Percentiles rank a stretch among this genome's conserved stretches.
Conservation (phyloP, 768 basidiomycete genomes). For the Boletus rubropictus region DNA sequence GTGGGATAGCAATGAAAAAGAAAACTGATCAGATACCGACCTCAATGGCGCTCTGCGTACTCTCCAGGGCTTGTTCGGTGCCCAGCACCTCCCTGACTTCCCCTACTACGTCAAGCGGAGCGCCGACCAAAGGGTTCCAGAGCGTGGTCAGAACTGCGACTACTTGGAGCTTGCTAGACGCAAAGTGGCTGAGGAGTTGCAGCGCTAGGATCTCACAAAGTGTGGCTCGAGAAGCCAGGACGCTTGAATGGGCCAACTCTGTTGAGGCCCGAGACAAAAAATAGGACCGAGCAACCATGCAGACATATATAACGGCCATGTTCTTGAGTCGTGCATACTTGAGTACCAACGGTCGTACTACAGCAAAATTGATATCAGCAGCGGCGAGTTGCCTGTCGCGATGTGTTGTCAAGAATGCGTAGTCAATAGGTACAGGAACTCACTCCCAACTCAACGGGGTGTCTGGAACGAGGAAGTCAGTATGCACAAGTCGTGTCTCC, state of each 20-base stretch:
- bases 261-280: constrained; percentile 64
- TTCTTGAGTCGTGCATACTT: constrained; percentile 77
- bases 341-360: constrained; percentile 70
- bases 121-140: constrained; percentile 84
- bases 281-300: constrained; percentile 72
- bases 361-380: constrained; percentile 74
- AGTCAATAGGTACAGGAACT: constrained; percentile 26
- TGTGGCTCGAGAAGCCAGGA: constrained; percentile 66
- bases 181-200: constrained; percentile 75
- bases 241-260: constrained; percentile 71
- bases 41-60: constrained; percentile 80
- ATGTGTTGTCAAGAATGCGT: constrained; percentile 2
- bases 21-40: constrained; percentile 39
- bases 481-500: neutral
- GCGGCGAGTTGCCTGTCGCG: constrained; percentile 67
- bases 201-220: constrained; percentile 87
- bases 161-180: constrained; percentile 68
- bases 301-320: constrained; percentile 68
- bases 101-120: constrained; percentile 57
- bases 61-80: constrained; percentile 50
- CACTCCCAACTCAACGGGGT: constrained; percentile 77
- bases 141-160: constrained; percentile 70
- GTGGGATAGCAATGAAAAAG: neutral
- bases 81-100: constrained; percentile 57
- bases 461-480: constrained; percentile 37